phyloP scores from a whole-genome alignment of 257 asterid genomes.

The Lithospermum erythrorhizon region DNA sequence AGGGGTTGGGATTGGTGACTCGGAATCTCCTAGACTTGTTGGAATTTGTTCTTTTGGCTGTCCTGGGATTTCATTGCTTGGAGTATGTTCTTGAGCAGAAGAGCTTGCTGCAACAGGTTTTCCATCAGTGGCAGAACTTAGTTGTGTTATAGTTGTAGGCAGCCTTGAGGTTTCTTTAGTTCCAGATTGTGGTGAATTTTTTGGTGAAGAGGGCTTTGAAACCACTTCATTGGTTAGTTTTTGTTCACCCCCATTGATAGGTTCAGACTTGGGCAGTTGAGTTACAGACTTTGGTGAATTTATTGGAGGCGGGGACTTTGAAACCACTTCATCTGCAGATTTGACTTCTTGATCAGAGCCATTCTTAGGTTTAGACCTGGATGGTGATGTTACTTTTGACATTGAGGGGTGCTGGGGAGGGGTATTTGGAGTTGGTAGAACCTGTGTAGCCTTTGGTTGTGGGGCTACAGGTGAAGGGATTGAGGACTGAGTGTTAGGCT shows the following conservation, averaged over 20 bases:
- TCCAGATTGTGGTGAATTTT: conserved; percentile 18
- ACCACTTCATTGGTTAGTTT: conserved; percentile 5
- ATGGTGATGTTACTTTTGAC: conserved; percentile 13
- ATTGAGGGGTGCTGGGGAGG: conserved; percentile 10
- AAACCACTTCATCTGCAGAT: background rate
- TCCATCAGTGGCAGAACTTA: conserved; percentile 12
- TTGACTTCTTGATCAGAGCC: conserved; percentile 5
- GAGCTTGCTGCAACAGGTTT: conserved; percentile 15
- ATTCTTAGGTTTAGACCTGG: conserved; percentile 23
- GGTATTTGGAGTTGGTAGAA: background rate
- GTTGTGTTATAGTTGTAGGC: conserved; percentile 9
- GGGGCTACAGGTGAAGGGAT: conserved; percentile 17
- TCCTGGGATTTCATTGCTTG: conserved; percentile 9
- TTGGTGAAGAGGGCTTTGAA: conserved; percentile 20
- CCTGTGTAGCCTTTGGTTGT: conserved; percentile 29
- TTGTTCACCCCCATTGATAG: background rate
- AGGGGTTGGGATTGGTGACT: conserved; percentile 14
- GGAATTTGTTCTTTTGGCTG: conserved; percentile 10
- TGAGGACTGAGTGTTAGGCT: conserved; percentile 11
- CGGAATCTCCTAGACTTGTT: conserved; percentile 6
- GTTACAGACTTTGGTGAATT: background rate
- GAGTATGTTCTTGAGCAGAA: conserved; percentile 11
- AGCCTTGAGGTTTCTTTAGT: conserved; percentile 13
- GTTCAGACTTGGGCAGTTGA: conserved; percentile 3
- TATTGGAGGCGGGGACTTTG: background rate